Evolutionary conservation across 805 yeast species (phyloP).

Genomic region (Millerozyma miso): DNA sequence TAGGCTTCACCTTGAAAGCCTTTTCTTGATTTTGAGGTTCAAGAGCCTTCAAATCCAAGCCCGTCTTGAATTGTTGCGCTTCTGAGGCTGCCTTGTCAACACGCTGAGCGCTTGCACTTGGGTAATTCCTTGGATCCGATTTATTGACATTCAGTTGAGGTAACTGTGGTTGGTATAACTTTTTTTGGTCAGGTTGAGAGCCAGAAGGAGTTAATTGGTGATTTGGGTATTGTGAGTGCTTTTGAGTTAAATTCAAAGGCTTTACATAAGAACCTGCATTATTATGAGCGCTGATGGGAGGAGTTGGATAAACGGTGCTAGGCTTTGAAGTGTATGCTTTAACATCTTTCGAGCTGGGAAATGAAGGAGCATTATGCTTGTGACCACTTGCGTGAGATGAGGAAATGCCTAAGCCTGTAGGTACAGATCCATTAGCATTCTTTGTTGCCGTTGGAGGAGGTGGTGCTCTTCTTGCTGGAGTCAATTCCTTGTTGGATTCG

Average conservation of each 20-base stretch:
- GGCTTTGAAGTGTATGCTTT: constrained; percentile 25
- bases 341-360: constrained; percentile 24
- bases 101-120: not conserved
- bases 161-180: not conserved
- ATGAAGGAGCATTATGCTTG: constrained; percentile 28
- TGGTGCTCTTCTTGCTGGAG: constrained; percentile 54
- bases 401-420: constrained; percentile 22
- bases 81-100: constrained; percentile 1
- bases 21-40: constrained; percentile 6
- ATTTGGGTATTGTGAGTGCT: constrained; percentile 10
- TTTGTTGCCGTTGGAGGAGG: constrained; percentile 39
- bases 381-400: constrained; percentile 16
- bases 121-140: not conserved
- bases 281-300: constrained; percentile 15
- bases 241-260: constrained; percentile 17
- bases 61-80: constrained; percentile 4
- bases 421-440: constrained; percentile 7
- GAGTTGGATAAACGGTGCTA: constrained; percentile 20
- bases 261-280: constrained; percentile 12
- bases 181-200: not conserved
- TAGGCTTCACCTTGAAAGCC: constrained; percentile 3
- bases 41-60: constrained; percentile 7
- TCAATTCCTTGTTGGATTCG: constrained; percentile 24
- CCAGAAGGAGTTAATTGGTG: constrained; percentile 3
- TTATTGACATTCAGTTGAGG: constrained; percentile 3